Evolutionary conservation across 768 basidiomycete genomes (phyloP), one percentile per base, ranked within the genome.

Genomic region (Cystobasidium ongulense): DNA sequence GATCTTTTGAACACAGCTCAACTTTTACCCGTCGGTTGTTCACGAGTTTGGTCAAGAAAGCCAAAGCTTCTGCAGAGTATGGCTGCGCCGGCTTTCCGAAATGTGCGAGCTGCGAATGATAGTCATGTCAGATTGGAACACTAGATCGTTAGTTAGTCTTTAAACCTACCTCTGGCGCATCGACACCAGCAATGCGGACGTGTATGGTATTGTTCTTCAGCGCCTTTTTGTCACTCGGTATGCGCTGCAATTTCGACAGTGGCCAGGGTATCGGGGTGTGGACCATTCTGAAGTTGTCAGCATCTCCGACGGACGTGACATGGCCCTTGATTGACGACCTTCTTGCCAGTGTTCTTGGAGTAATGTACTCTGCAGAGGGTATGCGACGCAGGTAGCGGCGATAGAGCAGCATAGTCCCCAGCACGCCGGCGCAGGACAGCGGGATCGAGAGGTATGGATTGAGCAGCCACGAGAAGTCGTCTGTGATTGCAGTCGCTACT

Each of bases 291-390:
- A 95, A 93, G 78, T 91, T 91, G 81, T 97, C 94, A 15, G 85
- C 87, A 78, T 93, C 91, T 1, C 90, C 90, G 64, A 92, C 91
- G 75, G 90, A 91, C 1, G 91, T 92, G 33, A 93, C 92, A 3
- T 87, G 82, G 1, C 93, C 94, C 74, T 86, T 88, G 39, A 95
- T 82, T 88, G 89, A 90, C 63, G 83, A 85, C 74, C 84, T 83
- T 31, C 81, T 80, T 3, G 65, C 41, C 53, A 92, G 81, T 50
- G 87, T 80, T 63, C 85, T 82, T 0, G 88, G 87, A 0, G 88
- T 88, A 38, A 94, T 82, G 85, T 87, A 90, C 23, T 89, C 88
- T 33, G 84, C 84, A 74, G 85, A 89, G 41, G 80, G 82, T 36
- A 92, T 84, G 18, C 92, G 83, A 63, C 83, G 84, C 38, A 86